Evolutionary conservation across 1,284 basidiomycete species (phyloP).

Genomic region (Cryptococcus jaspeensis): DNA sequence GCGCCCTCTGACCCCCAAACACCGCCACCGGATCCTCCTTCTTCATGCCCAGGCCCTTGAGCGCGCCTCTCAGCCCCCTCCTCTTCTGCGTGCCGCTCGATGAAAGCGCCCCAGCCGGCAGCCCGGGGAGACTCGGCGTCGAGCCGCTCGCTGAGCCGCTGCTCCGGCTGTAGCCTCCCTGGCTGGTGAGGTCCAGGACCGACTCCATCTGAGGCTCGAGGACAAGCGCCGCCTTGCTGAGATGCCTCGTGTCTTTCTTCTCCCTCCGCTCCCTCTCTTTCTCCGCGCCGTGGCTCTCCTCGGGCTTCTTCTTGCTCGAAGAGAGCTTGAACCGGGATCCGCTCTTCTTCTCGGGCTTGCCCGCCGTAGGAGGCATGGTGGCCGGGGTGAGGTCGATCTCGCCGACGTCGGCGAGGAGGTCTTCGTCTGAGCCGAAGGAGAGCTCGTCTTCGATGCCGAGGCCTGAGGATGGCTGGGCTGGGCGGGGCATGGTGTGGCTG

Average conservation of each 20-base stretch:
- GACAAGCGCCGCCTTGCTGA: conserved; percentile 9
- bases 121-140: conserved; percentile 6
- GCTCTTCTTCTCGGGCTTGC: conserved; percentile 3
- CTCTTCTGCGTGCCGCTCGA: conserved; percentile 12
- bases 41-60: conserved; percentile 19
- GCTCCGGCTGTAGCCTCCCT: conserved; percentile 4
- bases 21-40: conserved; percentile 8
- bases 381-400: conserved; percentile 17
- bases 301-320: background rate
- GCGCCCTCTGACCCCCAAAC: background rate
- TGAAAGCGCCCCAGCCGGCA: background rate
- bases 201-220: conserved; percentile 24
- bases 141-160: conserved; percentile 2
- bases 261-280: conserved; percentile 12
- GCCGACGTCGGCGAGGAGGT: conserved; percentile 37
- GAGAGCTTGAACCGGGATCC: background rate
- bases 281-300: background rate
- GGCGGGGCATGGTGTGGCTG: conserved; percentile 6
- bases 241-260: conserved; percentile 11
- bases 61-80: conserved; percentile 27
- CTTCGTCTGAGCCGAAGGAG: conserved; percentile 41
- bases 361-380: background rate
- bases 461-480: conserved; percentile 4
- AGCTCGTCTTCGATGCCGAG: conserved; percentile 47
- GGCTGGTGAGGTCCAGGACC: conserved; percentile 22